Base-by-base conservation (phyloP, 805 yeast genomes). In the Blastobotrys terrestris region DNA sequence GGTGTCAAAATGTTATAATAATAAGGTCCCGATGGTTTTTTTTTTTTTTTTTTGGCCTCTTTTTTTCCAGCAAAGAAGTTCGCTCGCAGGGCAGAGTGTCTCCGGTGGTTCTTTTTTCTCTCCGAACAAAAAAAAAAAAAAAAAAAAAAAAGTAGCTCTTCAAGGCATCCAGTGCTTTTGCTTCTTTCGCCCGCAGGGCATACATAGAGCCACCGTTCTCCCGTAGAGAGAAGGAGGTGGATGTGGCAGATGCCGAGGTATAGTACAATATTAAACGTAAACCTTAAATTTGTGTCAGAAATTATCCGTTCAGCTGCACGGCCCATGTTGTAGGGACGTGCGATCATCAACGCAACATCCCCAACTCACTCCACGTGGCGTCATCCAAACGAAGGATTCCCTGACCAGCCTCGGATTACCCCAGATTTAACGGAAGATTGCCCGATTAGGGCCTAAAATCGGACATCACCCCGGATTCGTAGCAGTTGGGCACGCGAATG, bases 1-100 rank as follows among this genome's bases (percentile, higher is more conserved):
- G 98, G 96, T 19, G 86, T 91, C 3, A 92, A 92, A 69, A 62
- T 72, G 11, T 53, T 61, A 8, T 60, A 52, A 46, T 16, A 7
- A 11, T 8, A 7, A 44, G 6, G 35, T 6, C 4, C 13, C 43
- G 14, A 39, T 39, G 14, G 43, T 15, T n/a, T 13, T 7, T 14
- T 5, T 4, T 15, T 7, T 5, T 11, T 11, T 26, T 11, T 11
- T 26, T 5, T 11, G 35, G 35, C 35, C 11, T 26, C 11, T 11
- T 26, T 26, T 26, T 26, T 26, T 5, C n/a, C n/a, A n/a, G n/a
- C n/a, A n/a, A n/a, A n/a, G n/a, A n/a, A n/a, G n/a, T n/a, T n/a
- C n/a, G n/a, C n/a, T n/a, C n/a, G n/a, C n/a, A n/a, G n/a, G n/a
- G n/a, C n/a, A n/a, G n/a, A n/a, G n/a, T n/a, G 35, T 11, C 35